phyloP scores from a whole-genome alignment of 2,329 filamentous ascomycete species.

The Aotearoamyces nothofagi region DNA sequence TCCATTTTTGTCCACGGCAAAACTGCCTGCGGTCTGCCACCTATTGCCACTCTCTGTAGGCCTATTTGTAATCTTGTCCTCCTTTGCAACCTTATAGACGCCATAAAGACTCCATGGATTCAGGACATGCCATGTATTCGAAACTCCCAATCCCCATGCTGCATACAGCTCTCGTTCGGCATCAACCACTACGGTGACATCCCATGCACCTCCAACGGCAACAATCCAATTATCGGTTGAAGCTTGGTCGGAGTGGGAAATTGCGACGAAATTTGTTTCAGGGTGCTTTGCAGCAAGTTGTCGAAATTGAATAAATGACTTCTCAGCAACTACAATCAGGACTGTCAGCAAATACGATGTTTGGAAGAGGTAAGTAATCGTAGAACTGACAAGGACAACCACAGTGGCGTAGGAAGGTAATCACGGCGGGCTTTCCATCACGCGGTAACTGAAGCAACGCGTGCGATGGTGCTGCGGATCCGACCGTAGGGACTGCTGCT shows the following conservation, averaged over 20 bases:
- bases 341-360: neutral
- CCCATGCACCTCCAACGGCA: constrained; percentile 12
- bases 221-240: constrained; percentile 29
- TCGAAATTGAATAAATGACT: constrained; percentile 41
- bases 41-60: constrained; percentile 48
- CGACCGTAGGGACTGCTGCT: constrained; percentile 34
- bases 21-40: constrained; percentile 56
- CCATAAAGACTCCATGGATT: constrained; percentile 40
- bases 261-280: constrained; percentile 39
- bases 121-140: constrained; percentile 46
- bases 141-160: constrained; percentile 49
- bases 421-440: constrained; percentile 37
- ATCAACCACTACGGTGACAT: no score
- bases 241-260: constrained; percentile 44
- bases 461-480: constrained; percentile 38
- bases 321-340: constrained; percentile 41
- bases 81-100: constrained; percentile 38
- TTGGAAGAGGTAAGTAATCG: neutral
- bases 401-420: constrained; percentile 58
- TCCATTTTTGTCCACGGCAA: constrained; percentile 39
- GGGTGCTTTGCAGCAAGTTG: constrained; percentile 32
- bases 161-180: constrained; percentile 44
- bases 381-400: constrained; percentile 51
- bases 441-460: constrained; percentile 34
- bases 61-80: constrained; percentile 52